Conservation (phyloP, 164 flowering plant species). For the Macadamia tetraphylla region DNA sequence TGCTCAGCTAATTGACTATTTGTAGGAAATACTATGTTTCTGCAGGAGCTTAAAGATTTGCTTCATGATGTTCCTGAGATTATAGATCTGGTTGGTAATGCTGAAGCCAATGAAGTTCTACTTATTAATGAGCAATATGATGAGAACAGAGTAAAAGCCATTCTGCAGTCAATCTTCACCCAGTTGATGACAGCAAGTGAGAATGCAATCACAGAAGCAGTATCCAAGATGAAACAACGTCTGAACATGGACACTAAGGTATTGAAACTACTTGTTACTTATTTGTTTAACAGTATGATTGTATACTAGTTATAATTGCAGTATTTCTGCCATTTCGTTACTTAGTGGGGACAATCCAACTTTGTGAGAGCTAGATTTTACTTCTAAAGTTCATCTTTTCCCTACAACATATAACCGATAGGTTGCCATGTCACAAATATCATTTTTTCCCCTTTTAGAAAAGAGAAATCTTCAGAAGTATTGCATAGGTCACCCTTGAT, state of each 20-base stretch:
- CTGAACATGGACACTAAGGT: constrained; percentile 57
- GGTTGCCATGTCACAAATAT: no score
- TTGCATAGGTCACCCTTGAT: no score
- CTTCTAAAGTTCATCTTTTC: no score
- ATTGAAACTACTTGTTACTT: neutral
- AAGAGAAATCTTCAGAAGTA: no score
- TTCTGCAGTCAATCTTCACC: constrained; percentile 53
- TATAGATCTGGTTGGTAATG: constrained; percentile 57
- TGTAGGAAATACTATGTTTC: neutral
- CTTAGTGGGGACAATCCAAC: no score
- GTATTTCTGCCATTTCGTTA: no score
- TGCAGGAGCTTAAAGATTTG: constrained; percentile 73
- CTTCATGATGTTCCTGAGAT: constrained; percentile 71
- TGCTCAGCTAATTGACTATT: no score
- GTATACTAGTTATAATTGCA: no score
- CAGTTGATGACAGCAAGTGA: constrained; percentile 69
- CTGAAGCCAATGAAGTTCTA: constrained; percentile 36
- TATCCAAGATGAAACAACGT: constrained; percentile 52
- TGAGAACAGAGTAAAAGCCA: constrained; percentile 44
- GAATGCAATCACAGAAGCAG: constrained; percentile 34
- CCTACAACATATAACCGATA: no score
- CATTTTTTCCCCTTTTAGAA: no score
- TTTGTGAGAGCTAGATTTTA: no score
- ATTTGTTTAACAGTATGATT: no score
- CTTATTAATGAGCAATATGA: constrained; percentile 32